Evolutionary conservation across 345 rosid genomes (phyloP), one percentile per base, ranked within the genome.

Genomic region (Raphanus sativus): DNA sequence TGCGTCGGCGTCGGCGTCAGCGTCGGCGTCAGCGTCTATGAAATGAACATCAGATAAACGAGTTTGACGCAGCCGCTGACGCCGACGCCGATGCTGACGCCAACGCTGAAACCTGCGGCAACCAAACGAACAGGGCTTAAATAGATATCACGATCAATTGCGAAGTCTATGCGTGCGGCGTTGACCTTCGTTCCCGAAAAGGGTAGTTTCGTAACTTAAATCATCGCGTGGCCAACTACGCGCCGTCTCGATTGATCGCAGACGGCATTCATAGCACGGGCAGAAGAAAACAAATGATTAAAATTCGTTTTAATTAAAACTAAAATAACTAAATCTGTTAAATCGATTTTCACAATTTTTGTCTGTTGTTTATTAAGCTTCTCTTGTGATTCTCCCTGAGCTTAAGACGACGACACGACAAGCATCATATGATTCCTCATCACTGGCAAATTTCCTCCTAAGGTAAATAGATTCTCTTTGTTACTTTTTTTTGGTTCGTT

Each of bases 361-460:
- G 1, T 8, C 8, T 1, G 2, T 54, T 8, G 30, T 9, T 56
- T 33, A 11, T 32, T 75, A 4, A 28, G 36, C 26, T 33, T 69
- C 12, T 50, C 63, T 15, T 33, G 55, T 48, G 56, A 50, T 2
- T 16, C 28, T 56, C 61, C 25, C 21, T 50, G 15, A 67, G 63
- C 63, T 76, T 52, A 69, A 52, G 70, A 69, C 74, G 65, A 69
- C 74, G 36, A 62, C 69, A 28, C 3, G 29, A 62, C 69, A 13
- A 30, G 12, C 52, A 30, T 60, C 8, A 17, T 2, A 17, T 32
- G 15, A 75, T 75, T 48, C 29, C 67, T 67, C 50, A 1, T 40
- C 71, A 58, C 61, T 67, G 66, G 56, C 21, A 3, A 12, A 72
- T 16, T 1, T 45, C 7, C 26, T n/a, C 40, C 21, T 0, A 34